These are phyloP conservation scores for Naganishia kalamii DNA, from an alignment of 768 basidiomycete species.

Conservation along the genomic window DNA sequence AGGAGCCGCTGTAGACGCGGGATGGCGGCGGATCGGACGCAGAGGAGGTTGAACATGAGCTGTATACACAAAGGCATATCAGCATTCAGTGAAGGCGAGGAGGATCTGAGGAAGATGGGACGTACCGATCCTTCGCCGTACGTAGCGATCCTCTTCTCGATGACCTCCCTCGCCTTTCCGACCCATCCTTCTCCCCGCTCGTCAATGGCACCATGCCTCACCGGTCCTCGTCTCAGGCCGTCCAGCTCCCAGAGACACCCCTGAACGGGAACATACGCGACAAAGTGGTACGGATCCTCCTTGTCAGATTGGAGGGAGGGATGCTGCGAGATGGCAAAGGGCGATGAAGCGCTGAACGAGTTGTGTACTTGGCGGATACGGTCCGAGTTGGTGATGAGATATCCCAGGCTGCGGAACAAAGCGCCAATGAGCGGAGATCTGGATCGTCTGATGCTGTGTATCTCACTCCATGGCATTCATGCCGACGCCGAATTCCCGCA, in stretches of 20 bases:
- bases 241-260: slow-evolving; percentile 89
- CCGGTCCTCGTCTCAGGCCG: slow-evolving; percentile 70
- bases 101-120: slow-evolving; percentile 28
- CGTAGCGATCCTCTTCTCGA: slow-evolving; percentile 79
- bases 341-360: slow-evolving; percentile 79
- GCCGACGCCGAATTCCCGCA: slow-evolving; percentile 69
- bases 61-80: no score
- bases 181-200: slow-evolving; percentile 75
- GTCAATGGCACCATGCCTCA: slow-evolving; percentile 65
- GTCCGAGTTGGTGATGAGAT: slow-evolving; percentile 45
- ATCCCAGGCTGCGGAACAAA: slow-evolving; percentile 37
- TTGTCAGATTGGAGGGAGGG: slow-evolving; percentile 58
- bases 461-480: slow-evolving; percentile 65
- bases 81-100: no score
- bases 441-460: background rate
- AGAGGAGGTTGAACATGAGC: slow-evolving; percentile 89
- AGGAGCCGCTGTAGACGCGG: slow-evolving; percentile 62
- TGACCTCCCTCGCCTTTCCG: slow-evolving; percentile 70
- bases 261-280: slow-evolving; percentile 80
- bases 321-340: slow-evolving; percentile 70
- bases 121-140: slow-evolving; percentile 83
- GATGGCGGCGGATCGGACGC: slow-evolving; percentile 73
- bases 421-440: background rate
- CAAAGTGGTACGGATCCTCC: slow-evolving; percentile 93
- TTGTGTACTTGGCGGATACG: slow-evolving; percentile 66